Base-by-base conservation (phyloP, 2,329 filamentous ascomycete genomes). In the Diaporthe sp. region DNA sequence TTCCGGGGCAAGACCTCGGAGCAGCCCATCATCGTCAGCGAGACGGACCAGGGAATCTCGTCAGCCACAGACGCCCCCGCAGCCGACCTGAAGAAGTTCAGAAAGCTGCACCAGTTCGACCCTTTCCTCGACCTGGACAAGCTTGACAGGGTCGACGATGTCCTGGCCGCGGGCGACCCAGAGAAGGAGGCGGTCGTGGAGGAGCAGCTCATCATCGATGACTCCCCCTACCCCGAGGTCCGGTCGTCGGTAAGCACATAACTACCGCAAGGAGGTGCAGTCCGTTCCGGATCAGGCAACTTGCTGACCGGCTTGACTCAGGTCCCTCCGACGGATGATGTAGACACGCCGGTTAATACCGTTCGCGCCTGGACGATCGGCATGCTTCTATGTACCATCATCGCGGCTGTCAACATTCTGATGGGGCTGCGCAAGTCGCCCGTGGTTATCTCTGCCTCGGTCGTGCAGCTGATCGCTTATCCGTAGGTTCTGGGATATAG, bases 211-310 rank as follows among this genome's bases (percentile, higher is more conserved):
- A 57, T 72, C 12, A 39, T 55, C 22, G 71, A 73, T 25, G 60
- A 73, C 47, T 73, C 71, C 3, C 76, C 76, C 3, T 77, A 76
- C 57, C 42, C 76, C 8, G 76, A 76, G 39, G 81, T 81, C 49
- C 80, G 82, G 39, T 81, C 82, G 31, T 81, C 81, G 12, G 82
- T 83, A 61, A 58, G 28, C 47, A 60, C 53, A 55, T 31, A 5
- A 31, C 28, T 31, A 25, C 55, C 9, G 42, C 44, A 58, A 71
- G 1, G 47, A 71, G n/a, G 71, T 49, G 15, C 15, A 28, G 10
- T 34, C 60, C 60, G 51, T 37, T 39, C 22, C 39, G 7, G 15
- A 58, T 57, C 31, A 53, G 42, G 61, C 63, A 37, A 25, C 39
- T 13, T 60, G 70, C 70, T 72, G 55, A 72, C 20, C 13, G 28